phyloP scores from a whole-genome alignment of 192 early-diverging fungal genomes.

The Rhizoclosmatium globosum region DNA sequence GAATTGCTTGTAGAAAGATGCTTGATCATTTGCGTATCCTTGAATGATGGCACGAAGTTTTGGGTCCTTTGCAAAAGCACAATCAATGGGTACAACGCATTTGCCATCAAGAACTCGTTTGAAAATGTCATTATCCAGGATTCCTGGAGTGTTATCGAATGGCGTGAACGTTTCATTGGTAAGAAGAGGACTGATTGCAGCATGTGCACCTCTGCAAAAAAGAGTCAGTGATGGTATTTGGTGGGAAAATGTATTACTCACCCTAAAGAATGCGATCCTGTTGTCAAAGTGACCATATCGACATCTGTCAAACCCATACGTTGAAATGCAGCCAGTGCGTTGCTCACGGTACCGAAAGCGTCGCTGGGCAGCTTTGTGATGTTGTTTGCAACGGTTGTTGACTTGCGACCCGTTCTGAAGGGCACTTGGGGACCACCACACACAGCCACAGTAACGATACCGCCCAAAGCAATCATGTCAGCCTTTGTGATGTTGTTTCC shows the following conservation, averaged over 20 bases:
- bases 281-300: slow-evolving; percentile 38
- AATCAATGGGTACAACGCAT: slow-evolving; percentile 38
- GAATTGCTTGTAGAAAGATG: slow-evolving; percentile 39
- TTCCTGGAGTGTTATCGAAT: slow-evolving; percentile 47
- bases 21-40: slow-evolving; percentile 25
- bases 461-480: slow-evolving; percentile 44
- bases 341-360: not conserved
- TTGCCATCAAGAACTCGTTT: slow-evolving; percentile 24
- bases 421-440: slow-evolving; percentile 44
- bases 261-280: slow-evolving; percentile 45
- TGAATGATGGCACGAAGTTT: slow-evolving; percentile 22
- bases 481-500: slow-evolving; percentile 25
- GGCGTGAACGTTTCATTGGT: slow-evolving; percentile 43
- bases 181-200: slow-evolving; percentile 9
- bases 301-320: slow-evolving; percentile 30
- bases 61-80: slow-evolving; percentile 37
- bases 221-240: not conserved
- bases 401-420: slow-evolving; percentile 23
- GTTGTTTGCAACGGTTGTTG: slow-evolving; percentile 21
- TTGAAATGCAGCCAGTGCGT: slow-evolving; percentile 6
- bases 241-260: not conserved
- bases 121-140: slow-evolving; percentile 51
- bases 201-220: slow-evolving; percentile 35
- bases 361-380: slow-evolving; percentile 6
- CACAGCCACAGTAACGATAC: slow-evolving; percentile 25